Evolutionary conservation across 495 filamentous ascomycete species (phyloP), one percentile per base, ranked within the genome.

Genomic region (Aspergillus funiculosus): DNA sequence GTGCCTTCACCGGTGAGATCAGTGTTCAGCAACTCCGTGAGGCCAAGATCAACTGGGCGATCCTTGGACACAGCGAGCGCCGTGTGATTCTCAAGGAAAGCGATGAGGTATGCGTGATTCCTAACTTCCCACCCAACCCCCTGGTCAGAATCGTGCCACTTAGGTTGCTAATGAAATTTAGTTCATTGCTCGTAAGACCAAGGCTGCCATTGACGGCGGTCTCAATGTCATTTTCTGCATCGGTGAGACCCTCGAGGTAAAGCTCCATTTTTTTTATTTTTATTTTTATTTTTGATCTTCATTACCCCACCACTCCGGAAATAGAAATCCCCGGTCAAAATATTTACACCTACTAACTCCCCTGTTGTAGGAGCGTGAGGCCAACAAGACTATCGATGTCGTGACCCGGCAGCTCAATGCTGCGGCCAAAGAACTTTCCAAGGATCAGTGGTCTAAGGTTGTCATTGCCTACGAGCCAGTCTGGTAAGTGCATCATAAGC

Each of bases 391-490:
- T 46, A 83, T 94, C 59, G 79, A 88, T n/a, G 86, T 95, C 44
- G 86, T 96, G 48, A 91, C 88, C 58, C 64, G 66, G 24, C 87
- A 92, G 64, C 76, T 92, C 49, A 70, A 74, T 30, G 85, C 84
- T 51, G 78, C 86, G 47, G 72, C 71, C 43, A 76, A 87, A 61
- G 72, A 77, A 66, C 57, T 74, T 44, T 62, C 50, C 60, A 71
- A 87, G 58, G 74, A 75, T 60, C 83, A 95, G 68, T 98, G 92
- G 92, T 74, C 68, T 43, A 94, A 92, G 72, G 81, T 98, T 55
- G 91, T 97, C 65, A 79, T 98, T 57, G 94, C 92, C 56, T 98
- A 98, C 66, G 94, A 98, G 78, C 92, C 92, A 55, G 91, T 98
- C 73, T 98, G 92, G 91, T 77, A 66, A 56, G 67, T 26, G 31